Evolutionary conservation across 345 rosid genomes (phyloP).

Genomic region (Turnera subulata): DNA sequence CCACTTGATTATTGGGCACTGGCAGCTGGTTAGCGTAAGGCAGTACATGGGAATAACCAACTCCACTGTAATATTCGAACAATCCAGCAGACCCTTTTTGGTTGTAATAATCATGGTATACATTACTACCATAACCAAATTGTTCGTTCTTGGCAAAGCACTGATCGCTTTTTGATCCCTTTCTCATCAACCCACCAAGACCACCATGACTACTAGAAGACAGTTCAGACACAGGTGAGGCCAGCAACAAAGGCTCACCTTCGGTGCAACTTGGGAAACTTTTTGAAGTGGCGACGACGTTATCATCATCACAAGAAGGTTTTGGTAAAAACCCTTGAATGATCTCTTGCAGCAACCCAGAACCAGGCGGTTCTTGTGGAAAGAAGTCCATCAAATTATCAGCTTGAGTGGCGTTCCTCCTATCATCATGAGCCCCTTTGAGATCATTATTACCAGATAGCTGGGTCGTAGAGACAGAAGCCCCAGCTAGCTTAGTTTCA

Average conservation of each 20-base stretch:
- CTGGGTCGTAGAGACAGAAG: conserved; percentile 12
- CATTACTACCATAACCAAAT: conserved; percentile 1
- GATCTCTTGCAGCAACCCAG: conserved; percentile 80
- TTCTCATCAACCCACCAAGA: conserved; percentile 11
- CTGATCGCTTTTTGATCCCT: conserved; percentile 15
- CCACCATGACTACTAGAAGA: conserved; percentile 3
- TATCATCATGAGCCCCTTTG: not conserved
- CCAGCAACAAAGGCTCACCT: not conserved
- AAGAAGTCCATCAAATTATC: conserved; percentile 38
- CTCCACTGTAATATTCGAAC: conserved; percentile 20
- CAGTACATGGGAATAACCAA: conserved; percentile 8
- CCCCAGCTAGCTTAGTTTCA: conserved; percentile 4
- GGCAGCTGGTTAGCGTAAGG: conserved; percentile 9
- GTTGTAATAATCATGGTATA: conserved; percentile 9
- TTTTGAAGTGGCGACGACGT: not conserved
- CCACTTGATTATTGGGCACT: conserved; percentile 18
- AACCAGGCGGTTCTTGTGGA: conserved; percentile 49
- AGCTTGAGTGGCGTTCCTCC: not conserved
- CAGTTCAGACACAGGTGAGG: conserved; percentile 12
- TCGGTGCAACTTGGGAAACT: not conserved
- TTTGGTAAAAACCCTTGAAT: conserved; percentile 65
- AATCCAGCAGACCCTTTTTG: conserved; percentile 11
- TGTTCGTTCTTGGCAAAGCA: not conserved
- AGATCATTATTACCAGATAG: not conserved
- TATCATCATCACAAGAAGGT: conserved; percentile 21